Evolutionary conservation across 495 filamentous ascomycete species (phyloP), one percentile per base, ranked within the genome.

Genomic region (Aspergillus cavernicola): DNA sequence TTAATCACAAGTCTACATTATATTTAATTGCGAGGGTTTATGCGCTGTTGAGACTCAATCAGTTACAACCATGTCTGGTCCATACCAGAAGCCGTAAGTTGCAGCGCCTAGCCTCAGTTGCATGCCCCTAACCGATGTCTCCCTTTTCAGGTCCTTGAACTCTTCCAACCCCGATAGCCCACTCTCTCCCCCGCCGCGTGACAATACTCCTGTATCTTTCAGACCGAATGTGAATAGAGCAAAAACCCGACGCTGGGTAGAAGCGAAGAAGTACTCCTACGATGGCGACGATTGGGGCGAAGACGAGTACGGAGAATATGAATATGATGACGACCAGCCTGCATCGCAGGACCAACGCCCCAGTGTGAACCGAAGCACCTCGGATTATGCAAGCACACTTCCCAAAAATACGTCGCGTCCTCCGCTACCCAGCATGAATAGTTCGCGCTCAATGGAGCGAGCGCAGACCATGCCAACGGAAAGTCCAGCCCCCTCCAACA

Each of bases 261-360:
- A 96, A 60, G 93, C 93, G 19, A 95, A 92, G 66, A 77, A 84
- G 32, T 82, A 85, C 52, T 86, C 85, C 52, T 98, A 98, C 61
- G 93, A 92, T 61, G 93, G 92, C 53, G 90, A 89, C 58, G 92
- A 96, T 61, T 97, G 93, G 89, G 93, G 90, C 36, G 87, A 86
- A 41, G 87, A 89, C 29, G 87, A 92, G 38, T 83, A 88, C 33
- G 86, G 90, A 53, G 88, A 92, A 43, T 84, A 89, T 59, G 88
- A 92, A 43, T 83, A 89, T 58, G 85, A 83, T 24, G 76, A 83
- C 47, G 69, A 78, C 7, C 54, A 68, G 20, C 68, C 74, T 9
- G 52, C 18, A 15, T 74, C 81, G 12, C 69, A 74, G 16, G 72
- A 75, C n/a, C 66, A 68, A 11, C 67, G 70, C 5, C 64, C 54